phyloP scores from a whole-genome alignment of 1,139 yeast genomes.

The Candida freyschussii region DNA sequence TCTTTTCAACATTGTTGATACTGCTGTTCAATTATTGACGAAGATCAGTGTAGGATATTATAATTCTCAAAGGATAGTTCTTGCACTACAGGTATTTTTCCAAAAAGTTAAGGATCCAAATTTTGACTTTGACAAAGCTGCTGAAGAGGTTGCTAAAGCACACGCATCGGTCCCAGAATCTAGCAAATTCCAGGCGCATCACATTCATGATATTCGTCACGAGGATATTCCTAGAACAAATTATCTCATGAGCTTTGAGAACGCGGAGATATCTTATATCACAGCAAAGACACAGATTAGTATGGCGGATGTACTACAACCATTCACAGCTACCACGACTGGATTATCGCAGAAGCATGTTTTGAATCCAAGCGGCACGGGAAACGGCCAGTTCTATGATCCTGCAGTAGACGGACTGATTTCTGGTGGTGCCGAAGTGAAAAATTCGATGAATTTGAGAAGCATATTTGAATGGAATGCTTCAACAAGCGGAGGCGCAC shows the following conservation, averaged over 20 bases:
- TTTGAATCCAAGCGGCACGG: constrained; percentile 13
- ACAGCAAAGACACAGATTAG: constrained; percentile 12
- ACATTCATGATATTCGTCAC: constrained; percentile 11
- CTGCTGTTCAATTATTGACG: constrained; percentile 16
- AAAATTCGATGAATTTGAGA: constrained; percentile 3
- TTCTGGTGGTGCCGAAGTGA: no score
- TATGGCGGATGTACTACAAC: constrained; percentile 17
- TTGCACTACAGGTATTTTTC: constrained; percentile 14
- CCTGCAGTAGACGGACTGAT: constrained; percentile 12
- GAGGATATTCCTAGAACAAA: constrained; percentile 21
- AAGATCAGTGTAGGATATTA: constrained; percentile 13
- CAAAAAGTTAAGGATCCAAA: constrained; percentile 16
- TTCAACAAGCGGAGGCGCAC: no score
- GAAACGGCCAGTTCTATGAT: constrained; percentile 16
- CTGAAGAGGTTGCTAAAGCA: constrained; percentile 5
- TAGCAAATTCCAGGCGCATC: constrained; percentile 3
- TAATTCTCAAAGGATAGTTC: constrained; percentile 18
- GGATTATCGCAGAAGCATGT: not conserved
- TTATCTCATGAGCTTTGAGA: constrained; percentile 13
- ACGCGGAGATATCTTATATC: constrained; percentile 16
- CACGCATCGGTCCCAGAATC: not conserved
- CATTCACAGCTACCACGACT: constrained; percentile 7
- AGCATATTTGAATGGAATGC: constrained; percentile 3
- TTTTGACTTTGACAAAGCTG: constrained; percentile 17
- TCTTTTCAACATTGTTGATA: constrained; percentile 15